Evolutionary conservation across 176 grass and related monocot genomes (phyloP), one percentile per base, ranked within the genome.

Genomic region (Eleusine coracana): DNA sequence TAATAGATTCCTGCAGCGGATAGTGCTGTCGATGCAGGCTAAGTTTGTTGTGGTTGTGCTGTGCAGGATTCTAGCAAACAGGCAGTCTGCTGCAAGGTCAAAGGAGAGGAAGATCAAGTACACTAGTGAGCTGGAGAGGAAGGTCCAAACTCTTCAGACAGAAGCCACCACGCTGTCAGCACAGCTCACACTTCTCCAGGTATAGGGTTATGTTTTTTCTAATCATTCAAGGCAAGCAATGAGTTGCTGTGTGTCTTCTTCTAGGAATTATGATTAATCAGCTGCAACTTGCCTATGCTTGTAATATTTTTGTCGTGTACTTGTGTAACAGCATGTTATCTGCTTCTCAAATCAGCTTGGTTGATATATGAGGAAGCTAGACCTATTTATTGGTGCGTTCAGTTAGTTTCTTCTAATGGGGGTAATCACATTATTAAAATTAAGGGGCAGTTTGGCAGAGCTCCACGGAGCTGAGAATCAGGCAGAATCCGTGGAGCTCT

Each of bases 81-180:
- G 97, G 63, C 97, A 92, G 81, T 99, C 93, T 0, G 97, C 97
- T 1, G 91, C 91, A 3, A 88, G 97, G 74, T 99, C 97, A 10
- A 99, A 99, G 87, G 97, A 99, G 74, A 94, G 93, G 91, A 99
- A 99, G 87, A 87, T 89, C 74, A 92, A 87, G 69, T 94, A 99
- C 71, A 96, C 97, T 14, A 4, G 83, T 59, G 97, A 99, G 73
- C 83, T 99, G 63, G 97, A 99, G 87, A 92, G 85, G 89, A 99
- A 99, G 81, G 89, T 99, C 42, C 97, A 96, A 52, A 99, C 97
- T 34, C 91, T 99, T 81, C 97, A 99, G 93, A 96, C 91, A 0
- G 97, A 99, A 80, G 97, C 97, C 34, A 99, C 97, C 38, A 96
- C 97, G 7, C 86, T 96, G 37, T 99, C 97, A 66, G 93, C 97